These are phyloP conservation scores for Solanum piurae DNA, from an alignment of 257 asterid species.

Conservation along the genomic window DNA sequence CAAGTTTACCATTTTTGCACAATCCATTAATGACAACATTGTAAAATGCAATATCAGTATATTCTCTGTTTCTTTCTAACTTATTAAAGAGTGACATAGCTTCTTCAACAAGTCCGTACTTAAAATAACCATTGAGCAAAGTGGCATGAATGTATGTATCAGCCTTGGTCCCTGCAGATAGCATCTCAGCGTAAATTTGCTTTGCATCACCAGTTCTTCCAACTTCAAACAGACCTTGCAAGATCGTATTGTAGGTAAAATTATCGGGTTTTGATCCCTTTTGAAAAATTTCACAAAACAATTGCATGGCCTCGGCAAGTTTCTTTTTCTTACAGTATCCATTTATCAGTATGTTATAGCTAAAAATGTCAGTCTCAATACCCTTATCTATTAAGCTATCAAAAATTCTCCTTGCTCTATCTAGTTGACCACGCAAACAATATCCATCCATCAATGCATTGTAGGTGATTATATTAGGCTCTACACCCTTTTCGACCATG, in stretches of 20 bases:
- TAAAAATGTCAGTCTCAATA: background rate
- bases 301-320: rapidly evolving
- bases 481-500: background rate
- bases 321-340: background rate
- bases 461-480: background rate
- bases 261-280: background rate
- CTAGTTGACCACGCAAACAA: background rate
- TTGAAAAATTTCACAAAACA: background rate
- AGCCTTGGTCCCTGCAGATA: background rate
- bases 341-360: background rate
- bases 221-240: background rate
- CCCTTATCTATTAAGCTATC: background rate
- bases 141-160: background rate
- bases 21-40: background rate
- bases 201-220: background rate
- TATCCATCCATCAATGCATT: background rate
- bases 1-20: background rate
- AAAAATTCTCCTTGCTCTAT: background rate
- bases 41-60: background rate
- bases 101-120: background rate
- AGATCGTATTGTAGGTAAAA: background rate
- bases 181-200: background rate
- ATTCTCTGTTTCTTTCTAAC: background rate
- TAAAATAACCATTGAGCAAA: background rate
- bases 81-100: background rate